Percentiles rank a stretch among this genome's conserved stretches.
These are phyloP conservation scores for Aspergillus oerlinghausenensis DNA, from an alignment of 2,329 filamentous ascomycete genomes.

Conservation along the genomic window DNA sequence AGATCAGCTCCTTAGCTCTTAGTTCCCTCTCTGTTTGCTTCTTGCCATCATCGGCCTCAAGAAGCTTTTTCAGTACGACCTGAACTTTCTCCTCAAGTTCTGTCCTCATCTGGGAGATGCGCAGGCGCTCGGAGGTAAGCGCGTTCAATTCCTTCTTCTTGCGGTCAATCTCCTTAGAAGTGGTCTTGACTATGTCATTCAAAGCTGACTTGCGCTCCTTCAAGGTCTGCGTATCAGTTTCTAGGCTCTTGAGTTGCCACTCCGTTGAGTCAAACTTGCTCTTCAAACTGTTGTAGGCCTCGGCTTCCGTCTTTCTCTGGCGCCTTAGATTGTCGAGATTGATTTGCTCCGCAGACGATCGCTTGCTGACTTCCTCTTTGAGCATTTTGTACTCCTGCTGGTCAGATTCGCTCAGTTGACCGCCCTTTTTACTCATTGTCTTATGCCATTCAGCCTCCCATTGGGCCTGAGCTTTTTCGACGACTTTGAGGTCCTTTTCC, in stretches of 20 bases:
- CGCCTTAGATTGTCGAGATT: conserved; percentile 82
- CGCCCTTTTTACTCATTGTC: conserved; percentile 78
- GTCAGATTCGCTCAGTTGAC: conserved; percentile 78
- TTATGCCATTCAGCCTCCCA: conserved; percentile 87
- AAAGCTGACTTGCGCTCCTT: conserved; percentile 63
- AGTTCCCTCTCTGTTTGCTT: conserved; percentile 80
- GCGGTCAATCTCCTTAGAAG: conserved; percentile 70
- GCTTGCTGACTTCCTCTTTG: conserved; percentile 77
- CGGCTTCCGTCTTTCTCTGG: conserved; percentile 85
- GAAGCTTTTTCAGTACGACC: conserved; percentile 72
- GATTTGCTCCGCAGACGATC: conserved; percentile 73
- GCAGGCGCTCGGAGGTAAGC: conserved; percentile 75
- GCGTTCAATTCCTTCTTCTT: conserved; percentile 92
- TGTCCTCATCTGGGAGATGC: conserved; percentile 73
- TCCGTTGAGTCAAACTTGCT: conserved; percentile 79
- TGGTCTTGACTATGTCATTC: conserved; percentile 60
- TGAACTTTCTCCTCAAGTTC: conserved; percentile 91
- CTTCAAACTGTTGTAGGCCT: conserved; percentile 82
- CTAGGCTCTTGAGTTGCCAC: conserved; percentile 67
- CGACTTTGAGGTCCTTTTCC: conserved; percentile 72
- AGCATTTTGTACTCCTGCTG: conserved; percentile 85
- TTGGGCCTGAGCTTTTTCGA: conserved; percentile 84
- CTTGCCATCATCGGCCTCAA: conserved; percentile 77
- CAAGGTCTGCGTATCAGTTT: conserved; percentile 65
- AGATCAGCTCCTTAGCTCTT: conserved; percentile 75